These are phyloP conservation scores for Acer campestre DNA, from an alignment of 345 rosid species.

Conservation along the genomic window DNA sequence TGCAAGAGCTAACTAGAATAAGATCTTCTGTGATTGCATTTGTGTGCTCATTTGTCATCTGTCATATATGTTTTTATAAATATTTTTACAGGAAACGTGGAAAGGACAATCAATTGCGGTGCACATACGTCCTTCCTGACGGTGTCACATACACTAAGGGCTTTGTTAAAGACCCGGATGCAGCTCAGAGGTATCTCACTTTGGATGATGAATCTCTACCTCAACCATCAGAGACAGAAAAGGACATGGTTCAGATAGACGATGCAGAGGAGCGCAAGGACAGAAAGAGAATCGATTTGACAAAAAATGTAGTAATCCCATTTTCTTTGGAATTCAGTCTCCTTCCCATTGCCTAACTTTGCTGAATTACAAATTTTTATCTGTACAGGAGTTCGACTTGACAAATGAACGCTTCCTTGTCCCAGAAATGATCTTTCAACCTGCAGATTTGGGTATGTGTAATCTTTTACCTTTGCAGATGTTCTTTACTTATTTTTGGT, in stretches of 20 bases:
- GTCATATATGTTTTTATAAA: background rate
- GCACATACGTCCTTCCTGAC: slow-evolving; percentile 88
- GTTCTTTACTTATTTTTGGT: background rate
- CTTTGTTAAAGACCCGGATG: slow-evolving; percentile 71
- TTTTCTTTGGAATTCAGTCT: slow-evolving; percentile 5
- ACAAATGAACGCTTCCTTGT: slow-evolving; percentile 94
- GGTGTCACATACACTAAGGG: slow-evolving; percentile 81
- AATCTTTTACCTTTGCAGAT: background rate
- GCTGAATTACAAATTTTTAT: slow-evolving; percentile 12
- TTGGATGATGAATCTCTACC: slow-evolving; percentile 24
- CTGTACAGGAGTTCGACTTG: slow-evolving; percentile 85
- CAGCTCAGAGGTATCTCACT: slow-evolving; percentile 51
- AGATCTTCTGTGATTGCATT: background rate
- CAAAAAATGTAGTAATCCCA: slow-evolving; percentile 55
- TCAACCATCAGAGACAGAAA: slow-evolving; percentile 25
- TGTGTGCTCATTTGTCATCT: background rate
- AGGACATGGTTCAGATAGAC: slow-evolving; percentile 34
- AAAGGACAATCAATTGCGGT: slow-evolving; percentile 54
- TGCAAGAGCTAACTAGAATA: background rate
- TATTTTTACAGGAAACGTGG: slow-evolving; percentile 51
- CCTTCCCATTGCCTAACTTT: background rate
- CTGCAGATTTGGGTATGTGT: slow-evolving; percentile 82
- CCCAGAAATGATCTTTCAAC: slow-evolving; percentile 93
- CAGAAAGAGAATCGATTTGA: slow-evolving; percentile 63
- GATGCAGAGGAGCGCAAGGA: slow-evolving; percentile 35